Percentiles rank a stretch among this genome's conserved stretches.
Conservation (phyloP, 352 stramenopile species). For the Pythium insidiosum region DNA sequence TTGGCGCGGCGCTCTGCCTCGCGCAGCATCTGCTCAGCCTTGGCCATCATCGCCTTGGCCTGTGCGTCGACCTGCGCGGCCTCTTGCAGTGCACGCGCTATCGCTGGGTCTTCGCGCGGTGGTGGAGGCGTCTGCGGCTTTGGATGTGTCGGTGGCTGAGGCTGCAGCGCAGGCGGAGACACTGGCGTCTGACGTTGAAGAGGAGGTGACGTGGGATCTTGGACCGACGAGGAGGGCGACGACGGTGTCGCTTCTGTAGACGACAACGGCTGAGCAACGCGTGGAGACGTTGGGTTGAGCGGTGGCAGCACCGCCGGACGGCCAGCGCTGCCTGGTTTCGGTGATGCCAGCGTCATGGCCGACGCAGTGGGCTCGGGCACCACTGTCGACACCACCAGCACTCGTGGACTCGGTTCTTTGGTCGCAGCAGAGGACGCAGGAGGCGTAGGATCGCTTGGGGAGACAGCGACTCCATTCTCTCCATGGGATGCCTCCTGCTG, state of each 20-base stretch:
- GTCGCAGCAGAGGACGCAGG: background rate
- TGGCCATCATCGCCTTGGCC: conserved; percentile 70
- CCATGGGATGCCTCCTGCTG: background rate
- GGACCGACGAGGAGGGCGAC: background rate
- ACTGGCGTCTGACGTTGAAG: no score
- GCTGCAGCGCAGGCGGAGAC: background rate
- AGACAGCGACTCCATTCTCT: background rate
- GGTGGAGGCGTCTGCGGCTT: background rate
- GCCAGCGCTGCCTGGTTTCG: conserved; percentile 12
- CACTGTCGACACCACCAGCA: background rate
- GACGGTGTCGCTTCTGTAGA: background rate
- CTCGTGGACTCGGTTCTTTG: background rate
- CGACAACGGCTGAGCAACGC: background rate
- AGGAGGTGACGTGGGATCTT: no score
- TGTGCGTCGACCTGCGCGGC: conserved; percentile 49
- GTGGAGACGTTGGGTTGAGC: background rate
- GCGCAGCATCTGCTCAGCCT: conserved; percentile 54
- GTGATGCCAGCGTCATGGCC: conserved; percentile 5
- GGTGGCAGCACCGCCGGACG: conserved; percentile 8
- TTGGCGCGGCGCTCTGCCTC: conserved; percentile 35
- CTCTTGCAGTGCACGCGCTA: conserved; percentile 35
- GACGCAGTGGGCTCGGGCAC: background rate
- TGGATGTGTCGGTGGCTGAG: conserved; percentile 1
- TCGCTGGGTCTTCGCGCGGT: conserved; percentile 21
- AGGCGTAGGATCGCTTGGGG: background rate